phyloP scores from a whole-genome alignment of 1,284 basidiomycete genomes.

The Kwoniella shivajii region DNA sequence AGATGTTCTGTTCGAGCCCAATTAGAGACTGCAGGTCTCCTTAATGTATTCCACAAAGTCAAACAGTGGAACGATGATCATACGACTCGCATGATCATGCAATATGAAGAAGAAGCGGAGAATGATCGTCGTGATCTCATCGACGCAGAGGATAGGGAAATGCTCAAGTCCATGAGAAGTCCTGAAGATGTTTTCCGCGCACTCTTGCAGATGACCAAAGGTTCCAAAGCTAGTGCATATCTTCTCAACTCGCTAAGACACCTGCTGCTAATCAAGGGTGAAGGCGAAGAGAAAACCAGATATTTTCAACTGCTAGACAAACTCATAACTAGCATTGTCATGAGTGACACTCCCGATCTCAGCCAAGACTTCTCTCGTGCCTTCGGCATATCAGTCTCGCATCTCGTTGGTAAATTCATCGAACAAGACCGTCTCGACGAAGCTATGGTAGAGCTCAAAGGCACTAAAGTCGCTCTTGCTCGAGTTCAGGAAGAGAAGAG shows the following conservation, averaged over 20 bases:
- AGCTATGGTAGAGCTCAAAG: conserved; percentile 75
- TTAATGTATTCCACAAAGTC: conserved; percentile 72
- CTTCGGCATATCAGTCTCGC: conserved; percentile 85
- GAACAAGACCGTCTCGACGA: conserved; percentile 83
- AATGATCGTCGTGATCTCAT: conserved; percentile 78
- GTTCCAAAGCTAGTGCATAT: conserved; percentile 78
- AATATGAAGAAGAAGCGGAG: conserved; percentile 69
- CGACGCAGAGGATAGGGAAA: conserved; percentile 74
- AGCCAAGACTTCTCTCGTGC: conserved; percentile 77
- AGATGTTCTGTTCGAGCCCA: conserved; percentile 59
- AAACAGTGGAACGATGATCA: conserved; percentile 61
- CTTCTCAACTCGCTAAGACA: conserved; percentile 92
- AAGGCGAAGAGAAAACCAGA: conserved; percentile 77
- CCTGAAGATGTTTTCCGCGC: conserved; percentile 87
- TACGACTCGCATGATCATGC: conserved; percentile 70
- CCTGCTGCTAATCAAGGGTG: conserved; percentile 83
- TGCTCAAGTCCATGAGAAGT: conserved; percentile 74
- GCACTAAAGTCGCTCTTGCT: conserved; percentile 64
- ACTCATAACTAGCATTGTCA: conserved; percentile 88
- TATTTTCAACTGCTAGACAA: conserved; percentile 93
- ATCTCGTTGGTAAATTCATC: conserved; percentile 85
- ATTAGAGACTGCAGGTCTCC: conserved; percentile 85
- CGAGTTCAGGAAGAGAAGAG: conserved; percentile 49
- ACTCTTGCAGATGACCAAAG: conserved; percentile 71
- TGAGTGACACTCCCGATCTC: conserved; percentile 74